Evolutionary conservation across 1,284 basidiomycete species (phyloP).

Genomic region (Leccinum huronense): DNA sequence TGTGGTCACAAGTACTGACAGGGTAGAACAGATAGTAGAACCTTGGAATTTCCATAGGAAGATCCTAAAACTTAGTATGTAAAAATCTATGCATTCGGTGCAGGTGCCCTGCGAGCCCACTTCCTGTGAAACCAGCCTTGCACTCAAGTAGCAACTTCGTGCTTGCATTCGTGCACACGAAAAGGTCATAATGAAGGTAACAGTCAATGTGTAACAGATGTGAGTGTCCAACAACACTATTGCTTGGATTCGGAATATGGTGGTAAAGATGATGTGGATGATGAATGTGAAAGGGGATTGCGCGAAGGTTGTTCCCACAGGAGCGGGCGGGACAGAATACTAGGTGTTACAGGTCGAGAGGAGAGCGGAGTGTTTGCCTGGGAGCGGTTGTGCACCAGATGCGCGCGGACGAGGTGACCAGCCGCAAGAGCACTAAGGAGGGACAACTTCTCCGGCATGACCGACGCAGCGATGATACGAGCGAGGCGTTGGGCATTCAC

Average conservation of each 20-base stretch:
- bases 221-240: constrained; percentile 13
- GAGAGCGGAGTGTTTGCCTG: constrained; percentile 65
- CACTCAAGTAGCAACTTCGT: not conserved
- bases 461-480: constrained; percentile 81
- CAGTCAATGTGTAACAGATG: constrained; percentile 28
- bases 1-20: not conserved
- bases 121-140: too few relatives aligned
- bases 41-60: not conserved
- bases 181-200: constrained; percentile 23
- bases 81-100: too few relatives aligned
- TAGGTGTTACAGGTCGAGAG: constrained; percentile 63
- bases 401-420: constrained; percentile 87
- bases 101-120: too few relatives aligned
- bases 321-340: constrained; percentile 21
- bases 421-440: constrained; percentile 89
- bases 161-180: constrained; percentile 2
- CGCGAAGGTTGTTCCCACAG: constrained; percentile 24
- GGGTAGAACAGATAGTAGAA: not conserved
- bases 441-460: constrained; percentile 93
- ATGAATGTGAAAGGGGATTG: constrained; percentile 28
- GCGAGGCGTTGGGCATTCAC: constrained; percentile 86
- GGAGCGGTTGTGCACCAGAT: constrained; percentile 80
- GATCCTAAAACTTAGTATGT: not conserved
- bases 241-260: constrained; percentile 33
- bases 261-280: constrained; percentile 34